Evolutionary conservation across 345 rosid species (phyloP).

Genomic region (Pistacia integerrima): DNA sequence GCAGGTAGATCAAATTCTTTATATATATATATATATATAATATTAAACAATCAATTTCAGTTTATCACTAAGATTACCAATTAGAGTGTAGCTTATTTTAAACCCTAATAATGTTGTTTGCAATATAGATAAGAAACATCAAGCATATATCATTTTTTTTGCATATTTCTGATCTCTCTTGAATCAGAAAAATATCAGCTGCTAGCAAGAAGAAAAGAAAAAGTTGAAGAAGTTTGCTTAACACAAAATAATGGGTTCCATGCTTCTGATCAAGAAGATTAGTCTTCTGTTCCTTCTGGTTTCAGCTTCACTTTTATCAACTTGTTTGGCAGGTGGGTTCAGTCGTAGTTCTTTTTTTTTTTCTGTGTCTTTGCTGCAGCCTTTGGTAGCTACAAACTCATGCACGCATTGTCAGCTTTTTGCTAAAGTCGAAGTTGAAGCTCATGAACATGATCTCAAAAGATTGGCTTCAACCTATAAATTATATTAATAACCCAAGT

Average conservation of each 20-base stretch:
- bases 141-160: conserved; percentile 19
- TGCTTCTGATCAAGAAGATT: conserved; percentile 37
- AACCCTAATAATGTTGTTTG: neutral
- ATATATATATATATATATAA: conserved; percentile 40
- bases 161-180: conserved; percentile 17
- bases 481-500: neutral
- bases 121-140: neutral
- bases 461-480: too few relatives aligned
- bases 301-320: conserved; percentile 43
- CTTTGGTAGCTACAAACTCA: conserved; percentile 12
- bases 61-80: conserved; percentile 5
- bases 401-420: conserved; percentile 12
- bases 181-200: conserved; percentile 10
- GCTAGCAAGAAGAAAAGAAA: conserved; percentile 14
- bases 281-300: conserved; percentile 53
- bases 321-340: conserved; percentile 52
- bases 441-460: too few relatives aligned
- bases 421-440: neutral
- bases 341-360: neutral
- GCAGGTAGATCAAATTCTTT: conserved; percentile 25
- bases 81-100: neutral
- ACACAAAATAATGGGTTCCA: conserved; percentile 38
- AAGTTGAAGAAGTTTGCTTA: conserved; percentile 13
- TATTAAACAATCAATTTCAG: conserved; percentile 20
- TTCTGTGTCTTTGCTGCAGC: conserved; percentile 19